Conservation (phyloP, 2,329 filamentous ascomycete species). For the Clonostachys byssicola region DNA sequence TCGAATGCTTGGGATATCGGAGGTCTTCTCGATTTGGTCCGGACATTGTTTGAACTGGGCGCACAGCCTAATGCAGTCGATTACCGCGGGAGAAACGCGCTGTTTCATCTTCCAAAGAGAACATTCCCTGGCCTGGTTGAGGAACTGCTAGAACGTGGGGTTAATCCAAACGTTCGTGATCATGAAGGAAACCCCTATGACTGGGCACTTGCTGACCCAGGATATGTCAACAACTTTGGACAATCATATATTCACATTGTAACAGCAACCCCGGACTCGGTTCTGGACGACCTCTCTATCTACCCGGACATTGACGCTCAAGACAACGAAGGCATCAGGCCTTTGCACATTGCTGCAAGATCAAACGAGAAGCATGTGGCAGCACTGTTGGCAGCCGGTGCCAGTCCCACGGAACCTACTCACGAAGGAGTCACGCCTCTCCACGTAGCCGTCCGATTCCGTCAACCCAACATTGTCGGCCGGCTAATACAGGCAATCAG, state of each 20-base stretch:
- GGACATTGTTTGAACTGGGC: not conserved
- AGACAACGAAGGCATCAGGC: not conserved
- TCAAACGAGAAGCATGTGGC: not conserved
- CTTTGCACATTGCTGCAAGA: not conserved
- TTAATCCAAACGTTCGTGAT: no score
- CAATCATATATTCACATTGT: no score
- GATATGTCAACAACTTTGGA: no score
- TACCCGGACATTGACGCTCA: not conserved
- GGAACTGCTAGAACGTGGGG: not conserved
- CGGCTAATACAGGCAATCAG: not conserved
- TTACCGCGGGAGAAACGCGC: not conserved
- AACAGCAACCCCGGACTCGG: not conserved
- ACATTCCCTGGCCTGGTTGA: not conserved
- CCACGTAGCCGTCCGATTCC: not conserved
- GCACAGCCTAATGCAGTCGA: not conserved
- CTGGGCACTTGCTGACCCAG: no score
- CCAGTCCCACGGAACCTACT: not conserved
- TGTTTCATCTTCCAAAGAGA: not conserved
- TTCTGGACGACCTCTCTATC: not conserved
- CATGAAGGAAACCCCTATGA: no score
- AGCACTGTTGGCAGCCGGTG: not conserved
- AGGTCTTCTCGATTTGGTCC: not conserved
- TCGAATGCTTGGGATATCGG: no score
- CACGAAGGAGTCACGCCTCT: not conserved
- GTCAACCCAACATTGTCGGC: not conserved